A percentile compares a stretch with the other conserved stretches of the same genome.
Conservation (phyloP, 768 basidiomycete genomes). For the Agaricus blazei region DNA sequence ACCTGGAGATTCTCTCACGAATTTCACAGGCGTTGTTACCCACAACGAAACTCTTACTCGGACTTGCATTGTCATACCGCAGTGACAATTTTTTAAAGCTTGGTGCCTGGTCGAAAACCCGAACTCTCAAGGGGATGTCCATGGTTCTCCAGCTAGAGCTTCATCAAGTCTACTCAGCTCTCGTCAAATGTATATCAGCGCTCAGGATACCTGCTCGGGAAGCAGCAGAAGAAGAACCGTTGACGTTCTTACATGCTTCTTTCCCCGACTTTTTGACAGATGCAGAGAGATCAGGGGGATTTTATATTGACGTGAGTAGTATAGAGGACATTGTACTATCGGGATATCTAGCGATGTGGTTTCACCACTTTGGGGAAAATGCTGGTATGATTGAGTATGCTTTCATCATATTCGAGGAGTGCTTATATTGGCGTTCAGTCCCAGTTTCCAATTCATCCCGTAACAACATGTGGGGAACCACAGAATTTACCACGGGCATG, state of each 20-base stretch:
- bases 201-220: background rate
- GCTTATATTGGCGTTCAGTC: no score
- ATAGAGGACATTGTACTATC: background rate
- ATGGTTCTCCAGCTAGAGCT: background rate
- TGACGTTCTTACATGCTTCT: conserved; percentile 27
- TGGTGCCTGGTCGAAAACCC: no score
- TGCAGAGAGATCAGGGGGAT: background rate
- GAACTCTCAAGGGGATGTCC: background rate
- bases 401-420: no score
- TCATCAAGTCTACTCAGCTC: background rate
- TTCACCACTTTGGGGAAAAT: no score
- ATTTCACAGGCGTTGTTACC: background rate
- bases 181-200: background rate
- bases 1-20: background rate
- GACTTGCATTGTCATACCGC: background rate
- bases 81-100: background rate
- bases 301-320: conserved; percentile 7
- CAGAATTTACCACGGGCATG: no score
- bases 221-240: background rate
- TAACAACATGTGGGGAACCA: no score
- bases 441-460: no score
- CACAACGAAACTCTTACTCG: background rate
- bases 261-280: conserved; percentile 18
- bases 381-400: no score
- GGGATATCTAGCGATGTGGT: no score